Evolutionary conservation across 1,284 basidiomycete genomes (phyloP).

Genomic region (Tetrapyrgos nigripes): DNA sequence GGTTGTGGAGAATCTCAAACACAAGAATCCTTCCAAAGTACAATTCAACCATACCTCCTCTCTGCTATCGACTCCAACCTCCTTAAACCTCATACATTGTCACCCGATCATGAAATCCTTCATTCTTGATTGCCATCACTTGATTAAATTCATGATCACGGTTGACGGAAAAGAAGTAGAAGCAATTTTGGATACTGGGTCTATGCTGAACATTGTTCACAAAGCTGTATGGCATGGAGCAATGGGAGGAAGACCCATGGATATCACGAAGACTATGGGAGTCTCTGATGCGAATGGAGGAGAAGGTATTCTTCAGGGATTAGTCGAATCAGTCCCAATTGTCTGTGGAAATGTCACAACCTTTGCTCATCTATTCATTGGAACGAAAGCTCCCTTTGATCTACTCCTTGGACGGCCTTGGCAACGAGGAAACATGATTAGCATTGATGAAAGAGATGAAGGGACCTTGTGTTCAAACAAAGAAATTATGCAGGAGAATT

Average conservation of each 20-base stretch:
- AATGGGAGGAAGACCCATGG: not conserved
- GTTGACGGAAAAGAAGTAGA: not conserved
- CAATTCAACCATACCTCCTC: too few species aligned
- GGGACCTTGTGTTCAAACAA: constrained; percentile 16
- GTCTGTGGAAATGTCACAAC: not conserved
- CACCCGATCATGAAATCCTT: not conserved
- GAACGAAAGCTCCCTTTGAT: constrained; percentile 15
- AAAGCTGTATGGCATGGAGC: not conserved
- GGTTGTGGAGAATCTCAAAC: not conserved
- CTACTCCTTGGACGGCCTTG: constrained; percentile 21
- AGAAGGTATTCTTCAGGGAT: not conserved
- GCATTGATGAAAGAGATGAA: constrained; percentile 20
- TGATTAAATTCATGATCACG: not conserved
- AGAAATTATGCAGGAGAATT: too few species aligned
- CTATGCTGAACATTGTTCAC: not conserved
- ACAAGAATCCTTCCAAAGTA: not conserved
- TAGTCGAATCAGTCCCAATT: not conserved
- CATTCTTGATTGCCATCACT: not conserved
- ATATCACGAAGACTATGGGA: not conserved
- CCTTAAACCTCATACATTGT: too few species aligned
- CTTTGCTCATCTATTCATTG: constrained; percentile 12
- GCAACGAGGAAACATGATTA: constrained; percentile 19
- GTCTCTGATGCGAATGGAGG: constrained; percentile 1
- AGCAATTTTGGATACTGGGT: not conserved
- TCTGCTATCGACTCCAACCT: too few species aligned